Evolutionary conservation across 2,329 filamentous ascomycete species (phyloP), one percentile per base, ranked within the genome.

Genomic region (Diplocarpon rosae): DNA sequence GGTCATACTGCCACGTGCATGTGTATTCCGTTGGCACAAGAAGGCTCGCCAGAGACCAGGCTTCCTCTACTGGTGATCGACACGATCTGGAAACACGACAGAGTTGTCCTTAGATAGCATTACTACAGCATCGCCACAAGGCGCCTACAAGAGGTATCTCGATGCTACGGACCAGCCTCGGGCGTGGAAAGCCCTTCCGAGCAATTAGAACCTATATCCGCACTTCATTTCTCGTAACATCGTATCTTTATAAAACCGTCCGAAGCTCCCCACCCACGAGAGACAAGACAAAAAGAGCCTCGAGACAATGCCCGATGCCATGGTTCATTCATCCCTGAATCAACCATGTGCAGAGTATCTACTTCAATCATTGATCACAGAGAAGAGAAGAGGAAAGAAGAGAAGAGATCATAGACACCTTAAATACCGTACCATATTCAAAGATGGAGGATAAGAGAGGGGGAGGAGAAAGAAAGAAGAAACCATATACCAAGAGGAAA

Each of bases 381-480:
- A 34, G 31, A 32, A n/a, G 33, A 24, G 29, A 14, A 33, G 14
- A 45, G 30, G 40, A 46, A 32, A 30, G 36, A 46, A 41, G 36
- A 27, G 12, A 37, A 39, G 31, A 46, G 43, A 47, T 47, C 43
- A 47, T 48, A 51, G 46, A 47, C 46, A 51, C 49, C 49, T 49
- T 51, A 47, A 47, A 43, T 47, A 47, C 46, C 44, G 45, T 51
- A 51, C 48, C 44, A 35, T 51, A 47, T 43, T 27, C 41, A 47
- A 12, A 45, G 10, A 32, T 37, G 2, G 28, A 38, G 29, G 32
- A 46, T 14, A 32, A 42, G 28, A 37, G 30, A n/a, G 32, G 16
- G 41, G 16, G 33, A 42, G 39, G 39, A 16, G 14, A 34, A 36
- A 35, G 29, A 42, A 42, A 16, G 14, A 34, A 36, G 35, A 34